Percentiles rank a stretch among this genome's conserved stretches.
These are phyloP conservation scores for Boechera stricta DNA, from an alignment of 345 rosid species.

Conservation along the genomic window DNA sequence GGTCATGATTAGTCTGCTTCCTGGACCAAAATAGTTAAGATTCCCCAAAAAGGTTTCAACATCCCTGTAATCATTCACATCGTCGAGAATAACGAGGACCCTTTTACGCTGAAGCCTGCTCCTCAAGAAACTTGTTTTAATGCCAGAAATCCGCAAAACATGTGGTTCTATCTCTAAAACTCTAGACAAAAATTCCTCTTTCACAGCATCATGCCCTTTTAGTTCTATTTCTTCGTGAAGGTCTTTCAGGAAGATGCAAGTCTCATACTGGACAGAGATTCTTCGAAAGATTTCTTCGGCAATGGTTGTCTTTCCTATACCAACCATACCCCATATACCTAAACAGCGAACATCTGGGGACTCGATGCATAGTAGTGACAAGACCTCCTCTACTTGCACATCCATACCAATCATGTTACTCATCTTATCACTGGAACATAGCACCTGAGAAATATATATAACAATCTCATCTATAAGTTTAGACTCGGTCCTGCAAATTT, in stretches of 20 bases:
- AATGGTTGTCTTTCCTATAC: slow-evolving; percentile 60
- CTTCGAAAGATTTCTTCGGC: slow-evolving; percentile 48
- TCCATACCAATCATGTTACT: slow-evolving; percentile 40
- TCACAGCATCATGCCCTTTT: slow-evolving; percentile 22
- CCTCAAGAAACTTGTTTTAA: slow-evolving; percentile 28
- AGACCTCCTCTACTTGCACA: slow-evolving; percentile 28
- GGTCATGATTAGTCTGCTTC: slow-evolving; percentile 43
- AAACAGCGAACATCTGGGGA: slow-evolving; percentile 35
- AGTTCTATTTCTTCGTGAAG: slow-evolving; percentile 35
- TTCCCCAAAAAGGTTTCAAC: slow-evolving; percentile 14
- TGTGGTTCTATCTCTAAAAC: slow-evolving; percentile 26
- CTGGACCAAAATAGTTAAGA: slow-evolving; percentile 37
- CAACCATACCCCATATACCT: slow-evolving; percentile 59
- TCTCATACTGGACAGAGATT: slow-evolving; percentile 48
- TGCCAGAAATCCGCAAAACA: neutral
- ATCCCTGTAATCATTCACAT: slow-evolving; percentile 42
- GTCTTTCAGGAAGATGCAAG: slow-evolving; percentile 48
- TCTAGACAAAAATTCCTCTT: slow-evolving; percentile 26
- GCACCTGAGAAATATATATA: slow-evolving; percentile 2
- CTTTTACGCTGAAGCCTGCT: slow-evolving; percentile 30
- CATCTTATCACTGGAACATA: neutral
- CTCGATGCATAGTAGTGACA: slow-evolving; percentile 22
- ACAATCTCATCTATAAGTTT: slow-evolving; percentile 43
- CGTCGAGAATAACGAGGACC: slow-evolving; percentile 40
- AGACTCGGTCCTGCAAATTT: slow-evolving; percentile 39